phyloP scores from a whole-genome alignment of 2,329 filamentous ascomycete species.

The Pseudogymnoascus pannorum region DNA sequence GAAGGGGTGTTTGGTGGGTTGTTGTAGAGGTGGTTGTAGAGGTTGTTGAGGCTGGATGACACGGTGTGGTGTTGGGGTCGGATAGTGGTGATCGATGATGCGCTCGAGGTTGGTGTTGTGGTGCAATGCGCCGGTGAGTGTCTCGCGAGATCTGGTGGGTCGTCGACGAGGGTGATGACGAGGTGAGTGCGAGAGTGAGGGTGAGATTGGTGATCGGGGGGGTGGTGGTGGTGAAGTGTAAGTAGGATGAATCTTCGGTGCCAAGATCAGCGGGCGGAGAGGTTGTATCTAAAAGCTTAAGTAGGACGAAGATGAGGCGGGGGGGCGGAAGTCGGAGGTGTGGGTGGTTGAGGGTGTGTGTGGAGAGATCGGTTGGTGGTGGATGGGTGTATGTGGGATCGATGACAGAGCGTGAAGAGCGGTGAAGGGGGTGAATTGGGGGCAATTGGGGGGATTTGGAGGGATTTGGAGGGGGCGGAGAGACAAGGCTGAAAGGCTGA shows the following conservation, averaged over 20 bases:
- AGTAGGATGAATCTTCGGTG: not conserved
- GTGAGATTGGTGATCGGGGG: too few species aligned
- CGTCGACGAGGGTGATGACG: too few species aligned
- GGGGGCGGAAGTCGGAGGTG: not conserved
- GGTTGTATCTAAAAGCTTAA: not conserved
- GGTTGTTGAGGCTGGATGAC: too few species aligned
- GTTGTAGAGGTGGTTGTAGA: not conserved
- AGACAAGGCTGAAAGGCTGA: too few species aligned
- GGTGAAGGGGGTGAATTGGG: not conserved
- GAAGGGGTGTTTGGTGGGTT: not conserved
- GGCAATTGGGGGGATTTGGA: too few species aligned
- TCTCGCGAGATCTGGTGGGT: too few species aligned
- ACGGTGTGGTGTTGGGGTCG: not conserved
- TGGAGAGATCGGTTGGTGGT: not conserved
- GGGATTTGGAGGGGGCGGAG: too few species aligned
- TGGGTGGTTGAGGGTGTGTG: not conserved
- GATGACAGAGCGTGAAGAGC: not conserved
- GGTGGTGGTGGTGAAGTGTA: not conserved
- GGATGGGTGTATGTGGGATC: too few species aligned
- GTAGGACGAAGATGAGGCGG: not conserved
- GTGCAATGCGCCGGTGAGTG: too few species aligned
- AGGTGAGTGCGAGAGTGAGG: too few species aligned
- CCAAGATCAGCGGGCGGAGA: not conserved
- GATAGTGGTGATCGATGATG: not conserved
- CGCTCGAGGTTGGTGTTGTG: too few species aligned